Evolutionary conservation across 176 grass and related monocot species (phyloP).

Genomic region (Bolboschoenus planiculmis): DNA sequence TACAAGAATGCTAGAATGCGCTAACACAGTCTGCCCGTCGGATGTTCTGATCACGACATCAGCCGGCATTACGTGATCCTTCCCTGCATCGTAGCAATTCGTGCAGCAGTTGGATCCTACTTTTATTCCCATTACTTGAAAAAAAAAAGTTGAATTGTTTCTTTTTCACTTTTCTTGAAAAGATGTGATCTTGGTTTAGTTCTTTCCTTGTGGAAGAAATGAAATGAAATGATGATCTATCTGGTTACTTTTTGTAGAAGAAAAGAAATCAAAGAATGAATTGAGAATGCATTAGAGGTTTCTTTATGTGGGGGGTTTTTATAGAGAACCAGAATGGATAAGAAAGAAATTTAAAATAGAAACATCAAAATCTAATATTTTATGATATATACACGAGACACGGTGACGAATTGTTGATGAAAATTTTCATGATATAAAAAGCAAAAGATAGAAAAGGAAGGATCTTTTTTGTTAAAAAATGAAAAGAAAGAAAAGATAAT

Average conservation of each 20-base stretch:
- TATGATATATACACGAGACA: not conserved
- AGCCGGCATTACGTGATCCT: not conserved
- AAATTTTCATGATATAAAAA: not conserved
- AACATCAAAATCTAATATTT: not conserved
- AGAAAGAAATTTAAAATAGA: not conserved
- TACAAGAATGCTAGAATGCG: constrained; percentile 73
- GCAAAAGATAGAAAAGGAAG: not conserved
- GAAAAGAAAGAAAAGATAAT: not conserved
- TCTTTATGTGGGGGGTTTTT: not conserved
- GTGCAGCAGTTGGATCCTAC: not conserved
- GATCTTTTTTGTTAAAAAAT: no score
- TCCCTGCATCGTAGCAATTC: not conserved
- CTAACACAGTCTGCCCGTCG: constrained; percentile 62
- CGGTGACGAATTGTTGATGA: not conserved
- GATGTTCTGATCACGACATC: constrained; percentile 64
- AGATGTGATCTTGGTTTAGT: not conserved
- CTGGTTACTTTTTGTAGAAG: not conserved
- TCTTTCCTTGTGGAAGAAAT: not conserved
- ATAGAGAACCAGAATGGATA: not conserved
- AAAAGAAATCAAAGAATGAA: not conserved
- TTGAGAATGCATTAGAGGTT: not conserved
- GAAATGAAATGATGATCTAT: no score
- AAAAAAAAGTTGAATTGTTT: not conserved
- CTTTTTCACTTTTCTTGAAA: not conserved
- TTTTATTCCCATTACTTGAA: not conserved